These are phyloP conservation scores for Geopyxis carbonaria DNA, from an alignment of 495 filamentous ascomycete genomes.

Conservation along the genomic window DNA sequence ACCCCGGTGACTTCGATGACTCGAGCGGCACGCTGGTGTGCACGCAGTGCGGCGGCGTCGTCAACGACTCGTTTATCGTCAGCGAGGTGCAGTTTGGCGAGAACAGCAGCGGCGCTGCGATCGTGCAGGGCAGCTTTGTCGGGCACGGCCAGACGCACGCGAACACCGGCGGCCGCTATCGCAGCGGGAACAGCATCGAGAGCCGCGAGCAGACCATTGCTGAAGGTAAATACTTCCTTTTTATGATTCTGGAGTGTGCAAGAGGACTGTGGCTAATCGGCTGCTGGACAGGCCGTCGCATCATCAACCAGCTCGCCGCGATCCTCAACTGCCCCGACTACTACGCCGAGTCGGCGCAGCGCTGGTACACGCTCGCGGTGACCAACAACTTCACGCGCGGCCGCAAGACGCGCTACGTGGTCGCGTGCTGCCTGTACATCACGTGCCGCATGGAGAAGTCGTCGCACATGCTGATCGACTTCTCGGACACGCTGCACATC, in stretches of 20 bases:
- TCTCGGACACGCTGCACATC: conserved; percentile 62
- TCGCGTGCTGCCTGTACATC: conserved; percentile 72
- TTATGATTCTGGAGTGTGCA: too few species aligned
- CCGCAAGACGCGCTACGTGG: conserved; percentile 65
- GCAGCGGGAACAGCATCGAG: conserved; percentile 40
- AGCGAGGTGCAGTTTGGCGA: conserved; percentile 83
- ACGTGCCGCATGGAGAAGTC: conserved; percentile 52
- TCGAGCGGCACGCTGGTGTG: conserved; percentile 37
- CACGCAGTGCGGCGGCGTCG: conserved; percentile 62
- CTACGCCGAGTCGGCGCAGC: conserved; percentile 20
- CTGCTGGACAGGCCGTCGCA: conserved; percentile 35
- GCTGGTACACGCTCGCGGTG: conserved; percentile 55
- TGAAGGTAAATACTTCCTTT: conserved; percentile 32
- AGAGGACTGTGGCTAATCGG: too few species aligned
- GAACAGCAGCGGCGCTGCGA: conserved; percentile 59
- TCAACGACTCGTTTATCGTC: conserved; percentile 72
- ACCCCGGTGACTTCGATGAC: conserved; percentile 25
- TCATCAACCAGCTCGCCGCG: conserved; percentile 35
- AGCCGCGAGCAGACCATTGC: conserved; percentile 55
- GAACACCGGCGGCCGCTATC: conserved; percentile 38
- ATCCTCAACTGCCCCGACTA: conserved; percentile 27
- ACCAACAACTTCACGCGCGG: conserved; percentile 73
- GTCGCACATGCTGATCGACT: conserved; percentile 80
- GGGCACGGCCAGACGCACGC: conserved; percentile 61
- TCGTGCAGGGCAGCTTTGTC: conserved; percentile 80